Base-by-base conservation (phyloP, 225 moss, liverwort and hornwort species). In the Asterella californica region DNA sequence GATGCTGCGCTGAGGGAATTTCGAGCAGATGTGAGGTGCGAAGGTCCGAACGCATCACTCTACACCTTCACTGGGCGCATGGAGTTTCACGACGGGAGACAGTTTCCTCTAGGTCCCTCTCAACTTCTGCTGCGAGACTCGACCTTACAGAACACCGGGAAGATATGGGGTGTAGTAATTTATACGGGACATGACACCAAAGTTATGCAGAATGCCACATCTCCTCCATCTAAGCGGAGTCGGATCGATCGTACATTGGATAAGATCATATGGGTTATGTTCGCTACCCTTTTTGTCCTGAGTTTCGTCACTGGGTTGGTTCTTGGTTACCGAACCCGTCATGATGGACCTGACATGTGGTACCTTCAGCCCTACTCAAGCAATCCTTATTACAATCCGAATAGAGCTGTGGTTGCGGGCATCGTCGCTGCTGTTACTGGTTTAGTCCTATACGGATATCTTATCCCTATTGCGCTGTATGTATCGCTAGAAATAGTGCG, bases 111-210 rank as follows among this genome's bases (percentile, higher is more conserved):
- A 12, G 92, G 90, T 11, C 91, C 96, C 78, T 14, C 69, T 10
- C 94, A 96, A 75, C 78, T 96, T 21, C 90, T 96, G 5, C 86
- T 96, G 14, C 89, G 96, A 72, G 96, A 96, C 72, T 94, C 92
- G 11, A 96, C 90, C 81, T 88, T 96, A 2, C 94, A 96, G 77
- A 94, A 96, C 79, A 94, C 96, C 21, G 94, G 90, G 42, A 78
- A 48, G 33, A 84, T 92, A 33, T 81, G 92, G 82, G 96, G 94
- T 42, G 86, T 87, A 29, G 91, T 90, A n/a, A 88, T 96, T 9
- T 96, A 91, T 74, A 89, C 96, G 0, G 94, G 96, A 1, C 92
- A 92, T 78, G 96, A 96, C 37, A 94, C 96, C 6, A 96, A 96
- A 79, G 92, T 92, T 10, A 89, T 94, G 94, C 92, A 94, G 57